A percentile compares a stretch with the other conserved stretches of the same genome.
phyloP scores from a whole-genome alignment of 2,329 filamentous ascomycete species.

The Fusarium anthophilum region DNA sequence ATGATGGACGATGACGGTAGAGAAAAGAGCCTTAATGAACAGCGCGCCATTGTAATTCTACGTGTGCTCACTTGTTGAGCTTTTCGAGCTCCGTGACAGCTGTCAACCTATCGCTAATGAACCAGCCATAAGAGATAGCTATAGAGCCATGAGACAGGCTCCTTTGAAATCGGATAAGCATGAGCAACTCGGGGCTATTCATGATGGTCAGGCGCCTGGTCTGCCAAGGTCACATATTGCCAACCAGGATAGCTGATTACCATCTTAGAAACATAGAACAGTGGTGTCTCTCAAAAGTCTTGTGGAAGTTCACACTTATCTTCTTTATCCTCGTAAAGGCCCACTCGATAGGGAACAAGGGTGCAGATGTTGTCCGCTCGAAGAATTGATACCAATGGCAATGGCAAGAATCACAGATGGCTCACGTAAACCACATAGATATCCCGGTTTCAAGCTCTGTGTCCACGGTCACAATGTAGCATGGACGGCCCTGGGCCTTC shows the following conservation, averaged over 20 bases:
- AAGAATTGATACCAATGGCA: neutral
- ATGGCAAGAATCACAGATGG: neutral
- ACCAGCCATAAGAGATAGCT: neutral
- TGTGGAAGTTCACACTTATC: neutral
- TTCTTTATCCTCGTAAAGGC: conserved; percentile 16
- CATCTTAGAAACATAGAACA: neutral
- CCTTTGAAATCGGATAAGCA: neutral
- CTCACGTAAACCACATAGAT: neutral
- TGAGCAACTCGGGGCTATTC: neutral
- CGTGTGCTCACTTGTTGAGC: neutral
- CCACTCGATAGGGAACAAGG: conserved; percentile 9
- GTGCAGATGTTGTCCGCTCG: neutral
- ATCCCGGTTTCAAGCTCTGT: neutral
- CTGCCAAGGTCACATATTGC: neutral
- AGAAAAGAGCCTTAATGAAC: neutral
- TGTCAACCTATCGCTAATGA: neutral
- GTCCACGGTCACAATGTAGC: neutral
- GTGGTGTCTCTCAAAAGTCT: neutral
- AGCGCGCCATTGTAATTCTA: neutral
- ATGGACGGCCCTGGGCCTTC: neutral
- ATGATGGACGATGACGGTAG: conserved; percentile 32
- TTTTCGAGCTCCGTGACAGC: neutral
- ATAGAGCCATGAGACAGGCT: neutral
- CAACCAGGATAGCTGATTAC: neutral
- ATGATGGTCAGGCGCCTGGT: neutral